Evolutionary conservation across 2,329 filamentous ascomycete species (phyloP).

Genomic region (Cladosporium sp.): DNA sequence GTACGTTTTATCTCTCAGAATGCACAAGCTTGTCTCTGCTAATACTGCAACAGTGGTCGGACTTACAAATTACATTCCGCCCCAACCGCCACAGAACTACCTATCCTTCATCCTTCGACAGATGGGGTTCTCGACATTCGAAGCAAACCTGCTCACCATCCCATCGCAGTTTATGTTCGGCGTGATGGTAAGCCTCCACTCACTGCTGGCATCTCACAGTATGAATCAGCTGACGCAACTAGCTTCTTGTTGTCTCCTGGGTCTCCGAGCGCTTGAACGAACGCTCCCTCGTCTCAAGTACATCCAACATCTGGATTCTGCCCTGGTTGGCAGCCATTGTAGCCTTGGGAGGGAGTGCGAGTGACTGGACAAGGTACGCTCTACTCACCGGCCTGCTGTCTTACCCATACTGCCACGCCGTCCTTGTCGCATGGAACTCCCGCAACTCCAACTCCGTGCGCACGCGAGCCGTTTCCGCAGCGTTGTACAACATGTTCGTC

Average conservation of each 20-base stretch:
- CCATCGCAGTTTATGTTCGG: slow-evolving; percentile 30
- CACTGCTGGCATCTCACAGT: background rate
- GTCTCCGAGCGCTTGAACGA: slow-evolving; percentile 48
- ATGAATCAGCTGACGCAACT: slow-evolving; percentile 9
- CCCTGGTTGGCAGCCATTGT: slow-evolving; percentile 37
- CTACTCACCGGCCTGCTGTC: slow-evolving; percentile 38
- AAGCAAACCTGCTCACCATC: slow-evolving; percentile 62
- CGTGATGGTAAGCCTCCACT: slow-evolving; percentile 23
- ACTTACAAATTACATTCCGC: slow-evolving; percentile 41
- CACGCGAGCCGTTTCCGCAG: slow-evolving; percentile 39
- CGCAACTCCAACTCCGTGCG: slow-evolving; percentile 40
- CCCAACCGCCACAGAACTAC: slow-evolving; percentile 49
- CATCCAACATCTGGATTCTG: slow-evolving; percentile 37
- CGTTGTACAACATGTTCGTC: slow-evolving; percentile 36
- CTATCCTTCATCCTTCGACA: slow-evolving; percentile 45
- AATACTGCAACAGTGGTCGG: slow-evolving; percentile 7
- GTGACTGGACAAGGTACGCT: slow-evolving; percentile 35
- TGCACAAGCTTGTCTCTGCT: no score
- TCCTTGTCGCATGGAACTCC: slow-evolving; percentile 39
- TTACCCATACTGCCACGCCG: slow-evolving; percentile 41
- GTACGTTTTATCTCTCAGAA: no score
- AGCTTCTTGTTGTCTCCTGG: slow-evolving; percentile 48
- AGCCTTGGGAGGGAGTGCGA: slow-evolving; percentile 22
- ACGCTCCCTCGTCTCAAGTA: slow-evolving; percentile 44
- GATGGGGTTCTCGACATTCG: slow-evolving; percentile 38